Conservation (phyloP, 805 yeast genomes). For the Wickerhamomyces rabaulensis region DNA sequence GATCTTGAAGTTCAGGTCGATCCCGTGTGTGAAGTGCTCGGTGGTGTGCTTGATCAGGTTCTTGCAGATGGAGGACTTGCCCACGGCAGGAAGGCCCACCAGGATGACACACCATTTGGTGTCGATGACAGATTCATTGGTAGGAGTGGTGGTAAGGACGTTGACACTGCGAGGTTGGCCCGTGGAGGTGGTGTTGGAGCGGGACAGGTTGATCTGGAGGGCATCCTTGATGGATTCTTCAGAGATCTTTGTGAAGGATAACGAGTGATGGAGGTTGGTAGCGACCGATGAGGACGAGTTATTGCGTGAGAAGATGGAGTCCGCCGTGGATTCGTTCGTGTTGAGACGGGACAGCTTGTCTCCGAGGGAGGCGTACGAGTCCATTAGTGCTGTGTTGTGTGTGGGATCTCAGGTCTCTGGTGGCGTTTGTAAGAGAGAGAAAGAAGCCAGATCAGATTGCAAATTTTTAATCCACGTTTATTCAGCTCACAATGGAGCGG, state of each 20-base stretch:
- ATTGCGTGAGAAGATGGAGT: constrained; percentile 21
- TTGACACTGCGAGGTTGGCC: constrained; percentile 18
- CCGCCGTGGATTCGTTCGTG: constrained; percentile 19
- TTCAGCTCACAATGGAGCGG: not conserved
- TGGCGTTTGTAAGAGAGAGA: not conserved
- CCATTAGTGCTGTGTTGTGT: not conserved
- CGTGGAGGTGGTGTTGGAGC: constrained; percentile 4
- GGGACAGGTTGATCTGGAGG: constrained; percentile 11
- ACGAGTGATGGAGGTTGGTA: constrained; percentile 5
- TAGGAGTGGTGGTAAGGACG: constrained; percentile 23
- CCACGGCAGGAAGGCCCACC: constrained; percentile 76
- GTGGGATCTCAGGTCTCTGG: not conserved
- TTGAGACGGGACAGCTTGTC: constrained; percentile 15
- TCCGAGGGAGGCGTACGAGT: constrained; percentile 2
- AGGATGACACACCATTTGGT: constrained; percentile 60
- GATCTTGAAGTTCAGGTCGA: constrained; percentile 24
- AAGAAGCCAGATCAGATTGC: not conserved
- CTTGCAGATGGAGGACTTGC: constrained; percentile 68
- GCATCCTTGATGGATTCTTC: constrained; percentile 10
- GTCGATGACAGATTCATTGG: constrained; percentile 16
- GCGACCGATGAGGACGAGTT: constrained; percentile 20
- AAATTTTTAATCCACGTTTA: not conserved
- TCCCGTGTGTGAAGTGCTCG: constrained; percentile 3
- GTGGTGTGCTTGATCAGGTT: constrained; percentile 56
- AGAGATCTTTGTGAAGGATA: not conserved